Base-by-base conservation (phyloP, 352 stramenopile genomes). In the Elongisporangium prolatum region DNA sequence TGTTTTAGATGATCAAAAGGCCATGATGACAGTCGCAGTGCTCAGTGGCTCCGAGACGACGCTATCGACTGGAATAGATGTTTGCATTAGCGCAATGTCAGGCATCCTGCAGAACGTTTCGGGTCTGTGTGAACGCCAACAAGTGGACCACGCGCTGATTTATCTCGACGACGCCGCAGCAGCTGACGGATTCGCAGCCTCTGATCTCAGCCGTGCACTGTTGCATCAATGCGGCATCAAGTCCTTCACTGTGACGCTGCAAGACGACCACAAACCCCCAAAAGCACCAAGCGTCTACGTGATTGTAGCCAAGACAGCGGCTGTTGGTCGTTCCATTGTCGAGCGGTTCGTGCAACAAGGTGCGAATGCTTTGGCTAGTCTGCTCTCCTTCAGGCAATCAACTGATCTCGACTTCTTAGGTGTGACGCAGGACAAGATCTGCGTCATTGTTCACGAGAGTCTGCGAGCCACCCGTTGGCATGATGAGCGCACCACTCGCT, bases 361-460 rank as follows among this genome's bases (percentile, higher is more conserved):
- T 80, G 59, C 51, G 67, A 25, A 53, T 38, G 17, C 34, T 25
- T 37, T 53, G 25, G 11, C 10, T 9, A 10, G 49, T 22, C 9
- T 21, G 57, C 14, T 14, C 54, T 28, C 7, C 6, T 22, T 18
- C 16, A 51, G 21, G n/a, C 6, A 20, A 58, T 21, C n/a, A 11
- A 22, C 21, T 47, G 4, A 25, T 47, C 21, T 14, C 22, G 7
- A 34, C 24, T 13, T 40, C 2, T 63, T 14, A 17, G 48, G 17
- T 51, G n/a, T 56, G 17, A 24, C 0, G 11, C 48, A 77, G 70
- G 65, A 74, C 14, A 61, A 61, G 4, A 52, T 64, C 25, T 66
- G 49, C 50, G 68, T 82, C 52, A 57, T 86, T 53, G 64, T 79
- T 16, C 54, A 74, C 56, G 76, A 86, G 37, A 81, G 67, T 55